Percentiles rank a stretch among this genome's conserved stretches.
Evolutionary conservation across 805 yeast genomes (phyloP).

Genomic region (Suhomyces kilbournensis): DNA sequence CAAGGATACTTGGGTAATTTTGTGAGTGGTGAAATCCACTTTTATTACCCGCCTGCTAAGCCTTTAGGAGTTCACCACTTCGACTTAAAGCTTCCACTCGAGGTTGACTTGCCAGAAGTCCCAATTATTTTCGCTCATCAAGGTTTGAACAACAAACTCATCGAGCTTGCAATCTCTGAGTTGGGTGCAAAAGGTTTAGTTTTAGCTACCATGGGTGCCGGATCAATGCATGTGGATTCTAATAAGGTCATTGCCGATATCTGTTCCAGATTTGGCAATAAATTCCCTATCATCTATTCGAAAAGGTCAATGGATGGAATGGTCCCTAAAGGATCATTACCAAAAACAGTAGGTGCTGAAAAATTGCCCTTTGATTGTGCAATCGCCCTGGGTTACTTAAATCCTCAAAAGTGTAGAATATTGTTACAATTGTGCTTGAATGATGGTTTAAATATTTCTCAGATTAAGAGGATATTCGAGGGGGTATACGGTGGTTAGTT

Average conservation of each 20-base stretch:
- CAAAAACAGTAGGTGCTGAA: slow-evolving; percentile 14
- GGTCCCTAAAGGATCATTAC: slow-evolving; percentile 54
- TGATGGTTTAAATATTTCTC: slow-evolving; percentile 33
- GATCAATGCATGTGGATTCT: slow-evolving; percentile 53
- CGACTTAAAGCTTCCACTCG: slow-evolving; percentile 22
- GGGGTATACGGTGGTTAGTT: slow-evolving; percentile 40
- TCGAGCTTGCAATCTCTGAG: slow-evolving; percentile 45
- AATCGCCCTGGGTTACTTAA: slow-evolving; percentile 62
- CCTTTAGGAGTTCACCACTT: slow-evolving; percentile 50
- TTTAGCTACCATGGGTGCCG: slow-evolving; percentile 71
- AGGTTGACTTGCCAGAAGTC: slow-evolving; percentile 42
- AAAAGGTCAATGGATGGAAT: slow-evolving; percentile 70
- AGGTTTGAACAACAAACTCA: slow-evolving; percentile 49
- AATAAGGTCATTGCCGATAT: slow-evolving; percentile 42
- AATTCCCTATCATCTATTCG: slow-evolving; percentile 59
- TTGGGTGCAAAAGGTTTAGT: slow-evolving; percentile 53
- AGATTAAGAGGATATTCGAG: slow-evolving; percentile 44
- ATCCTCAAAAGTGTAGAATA: slow-evolving; percentile 63
- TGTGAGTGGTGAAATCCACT: slow-evolving; percentile 63
- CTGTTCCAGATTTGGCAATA: slow-evolving; percentile 16
- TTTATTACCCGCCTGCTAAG: slow-evolving; percentile 59
- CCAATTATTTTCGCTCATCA: slow-evolving; percentile 62
- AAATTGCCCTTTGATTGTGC: slow-evolving; percentile 31
- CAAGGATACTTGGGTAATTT: slow-evolving; percentile 72
- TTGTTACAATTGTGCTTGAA: slow-evolving; percentile 54